A percentile compares a stretch with the other conserved stretches of the same genome.
These are phyloP conservation scores for Isabelozyma heimii DNA, from an alignment of 805 yeast species.

Conservation along the genomic window DNA sequence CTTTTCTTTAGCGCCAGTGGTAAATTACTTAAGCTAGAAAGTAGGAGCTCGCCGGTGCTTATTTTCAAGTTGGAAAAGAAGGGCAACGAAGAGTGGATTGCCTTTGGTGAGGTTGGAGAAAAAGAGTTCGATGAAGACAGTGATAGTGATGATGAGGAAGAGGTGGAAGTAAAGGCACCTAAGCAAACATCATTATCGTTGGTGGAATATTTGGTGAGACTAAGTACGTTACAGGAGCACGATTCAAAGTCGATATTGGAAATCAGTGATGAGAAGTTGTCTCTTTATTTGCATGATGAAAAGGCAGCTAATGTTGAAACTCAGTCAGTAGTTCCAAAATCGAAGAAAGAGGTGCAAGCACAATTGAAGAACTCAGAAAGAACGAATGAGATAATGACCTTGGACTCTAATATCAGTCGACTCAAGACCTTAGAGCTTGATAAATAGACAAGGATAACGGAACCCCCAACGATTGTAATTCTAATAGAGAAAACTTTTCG, in stretches of 20 bases:
- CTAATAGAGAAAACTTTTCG: too few relatives aligned
- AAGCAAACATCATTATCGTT: constrained; percentile 46
- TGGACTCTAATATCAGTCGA: constrained; percentile 33
- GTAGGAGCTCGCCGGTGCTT: constrained; percentile 61
- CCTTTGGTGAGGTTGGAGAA: constrained; percentile 40
- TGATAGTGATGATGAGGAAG: constrained; percentile 22
- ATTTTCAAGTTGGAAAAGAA: constrained; percentile 47
- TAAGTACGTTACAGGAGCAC: constrained; percentile 56
- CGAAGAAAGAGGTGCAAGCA: constrained; percentile 10
- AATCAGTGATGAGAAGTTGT: constrained; percentile 64
- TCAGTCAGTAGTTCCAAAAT: constrained; percentile 15
- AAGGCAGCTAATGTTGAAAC: constrained; percentile 11
- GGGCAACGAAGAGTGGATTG: constrained; percentile 45
- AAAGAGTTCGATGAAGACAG: constrained; percentile 21
- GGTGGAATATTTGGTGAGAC: constrained; percentile 60
- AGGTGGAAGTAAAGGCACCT: constrained; percentile 10
- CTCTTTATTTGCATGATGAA: constrained; percentile 62
- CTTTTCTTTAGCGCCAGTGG: constrained; percentile 74
- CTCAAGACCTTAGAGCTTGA: constrained; percentile 25
- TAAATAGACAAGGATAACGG: constrained; percentile 2
- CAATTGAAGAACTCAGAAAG: constrained; percentile 9
- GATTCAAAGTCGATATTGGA: constrained; percentile 54
- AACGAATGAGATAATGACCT: constrained; percentile 14
- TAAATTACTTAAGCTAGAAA: constrained; percentile 58
- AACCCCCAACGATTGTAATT: too few relatives aligned